These are phyloP conservation scores for Aspergillus sp. DNA, from an alignment of 2,329 filamentous ascomycete genomes.

Conservation along the genomic window DNA sequence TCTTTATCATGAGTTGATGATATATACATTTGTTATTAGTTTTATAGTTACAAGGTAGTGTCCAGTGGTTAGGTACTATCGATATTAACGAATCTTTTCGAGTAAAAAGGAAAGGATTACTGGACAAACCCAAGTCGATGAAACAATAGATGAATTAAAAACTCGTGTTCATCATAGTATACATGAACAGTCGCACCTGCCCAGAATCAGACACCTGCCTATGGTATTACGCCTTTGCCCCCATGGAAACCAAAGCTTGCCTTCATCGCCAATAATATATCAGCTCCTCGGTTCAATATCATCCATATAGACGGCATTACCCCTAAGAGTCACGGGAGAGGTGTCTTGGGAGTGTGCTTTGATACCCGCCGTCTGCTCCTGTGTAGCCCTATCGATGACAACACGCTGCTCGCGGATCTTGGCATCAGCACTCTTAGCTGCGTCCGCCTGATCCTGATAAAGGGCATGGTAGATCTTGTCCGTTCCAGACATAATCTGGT, in stretches of 20 bases:
- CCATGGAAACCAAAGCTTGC: background rate
- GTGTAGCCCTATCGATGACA: slow-evolving; percentile 12
- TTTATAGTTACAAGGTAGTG: no score
- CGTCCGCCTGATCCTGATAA: slow-evolving; percentile 22
- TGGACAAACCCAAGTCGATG: no score
- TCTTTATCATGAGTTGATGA: no score
- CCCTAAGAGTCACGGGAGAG: slow-evolving; percentile 23
- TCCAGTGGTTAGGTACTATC: no score
- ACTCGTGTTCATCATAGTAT: background rate
- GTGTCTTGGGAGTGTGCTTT: slow-evolving; percentile 18
- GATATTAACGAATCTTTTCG: no score
- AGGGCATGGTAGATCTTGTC: slow-evolving; percentile 25
- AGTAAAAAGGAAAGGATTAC: no score
- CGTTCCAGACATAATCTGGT: slow-evolving; percentile 27
- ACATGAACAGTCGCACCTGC: background rate
- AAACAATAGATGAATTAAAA: no score
- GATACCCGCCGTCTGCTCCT: slow-evolving; percentile 19
- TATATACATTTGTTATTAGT: no score
- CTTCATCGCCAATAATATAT: background rate
- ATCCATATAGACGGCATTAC: slow-evolving; percentile 27
- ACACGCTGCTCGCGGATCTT: slow-evolving; percentile 17
- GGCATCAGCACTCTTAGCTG: slow-evolving; percentile 18
- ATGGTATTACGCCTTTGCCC: background rate
- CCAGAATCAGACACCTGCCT: background rate
- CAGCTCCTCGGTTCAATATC: slow-evolving; percentile 13